Conservation (phyloP, 306 rosid species). For the Canavalia gladiata region DNA sequence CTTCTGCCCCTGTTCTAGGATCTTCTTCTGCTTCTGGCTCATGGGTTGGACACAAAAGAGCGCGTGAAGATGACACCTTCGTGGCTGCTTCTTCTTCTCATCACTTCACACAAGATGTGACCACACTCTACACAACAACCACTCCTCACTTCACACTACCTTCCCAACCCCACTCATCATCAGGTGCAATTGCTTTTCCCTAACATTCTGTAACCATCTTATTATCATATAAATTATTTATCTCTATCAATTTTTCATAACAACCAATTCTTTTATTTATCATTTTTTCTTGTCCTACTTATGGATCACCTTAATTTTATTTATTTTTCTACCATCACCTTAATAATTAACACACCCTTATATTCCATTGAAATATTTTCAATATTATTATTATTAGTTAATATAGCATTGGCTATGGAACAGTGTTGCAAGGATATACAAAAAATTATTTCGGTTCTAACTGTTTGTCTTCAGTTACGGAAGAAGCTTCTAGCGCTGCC, state of each 20-base stretch:
- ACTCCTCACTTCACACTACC: conserved; percentile 36
- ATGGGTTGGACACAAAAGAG: conserved; percentile 73
- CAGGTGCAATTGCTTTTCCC: conserved; percentile 53
- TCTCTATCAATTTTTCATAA: too few relatives aligned
- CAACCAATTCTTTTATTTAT: neutral
- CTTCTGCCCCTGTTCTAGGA: conserved; percentile 44
- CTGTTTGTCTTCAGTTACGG: conserved; percentile 34
- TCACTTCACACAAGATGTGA: conserved; percentile 41
- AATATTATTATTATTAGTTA: too few relatives aligned
- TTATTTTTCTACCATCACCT: neutral
- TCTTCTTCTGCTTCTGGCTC: conserved; percentile 23
- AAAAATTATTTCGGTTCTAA: neutral
- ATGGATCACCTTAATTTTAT: neutral
- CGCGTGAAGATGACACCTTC: conserved; percentile 60
- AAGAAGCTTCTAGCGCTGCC: conserved; percentile 41
- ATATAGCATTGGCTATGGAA: conserved; percentile 7
- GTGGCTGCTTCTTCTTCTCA: conserved; percentile 9
- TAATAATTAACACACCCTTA: too few relatives aligned
- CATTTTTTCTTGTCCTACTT: neutral
- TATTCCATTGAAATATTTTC: too few relatives aligned
- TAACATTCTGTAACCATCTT: neutral
- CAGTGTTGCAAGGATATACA: neutral
- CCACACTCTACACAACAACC: neutral
- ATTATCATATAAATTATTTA: too few relatives aligned
- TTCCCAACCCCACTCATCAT: conserved; percentile 50